These are phyloP conservation scores for Nothophoma quercina DNA, from an alignment of 2,329 filamentous ascomycete genomes.

Conservation along the genomic window DNA sequence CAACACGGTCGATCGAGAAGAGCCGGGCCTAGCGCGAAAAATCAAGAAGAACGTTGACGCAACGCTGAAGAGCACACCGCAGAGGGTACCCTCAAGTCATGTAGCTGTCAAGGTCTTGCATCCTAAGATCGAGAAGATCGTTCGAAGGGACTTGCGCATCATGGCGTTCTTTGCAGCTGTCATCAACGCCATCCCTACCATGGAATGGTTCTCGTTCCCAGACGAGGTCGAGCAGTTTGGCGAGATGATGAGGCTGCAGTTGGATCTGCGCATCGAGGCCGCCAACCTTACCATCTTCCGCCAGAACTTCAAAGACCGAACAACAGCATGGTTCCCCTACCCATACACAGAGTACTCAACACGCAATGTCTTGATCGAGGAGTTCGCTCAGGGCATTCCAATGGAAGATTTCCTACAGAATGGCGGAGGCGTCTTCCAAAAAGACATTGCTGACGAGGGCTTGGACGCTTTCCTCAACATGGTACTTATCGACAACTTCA, in stretches of 20 bases:
- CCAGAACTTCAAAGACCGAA: constrained; percentile 85
- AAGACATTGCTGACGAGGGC: constrained; percentile 93
- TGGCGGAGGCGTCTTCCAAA: constrained; percentile 89
- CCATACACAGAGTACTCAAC: constrained; percentile 94
- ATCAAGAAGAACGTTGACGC: constrained; percentile 84
- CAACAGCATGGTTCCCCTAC: constrained; percentile 96
- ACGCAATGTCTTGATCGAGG: constrained; percentile 89
- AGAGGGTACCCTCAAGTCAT: constrained; percentile 85
- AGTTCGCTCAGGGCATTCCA: constrained; percentile 94
- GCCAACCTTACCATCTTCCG: constrained; percentile 89
- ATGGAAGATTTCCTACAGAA: constrained; percentile 89
- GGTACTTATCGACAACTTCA: constrained; percentile 96
- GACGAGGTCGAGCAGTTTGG: constrained; percentile 95
- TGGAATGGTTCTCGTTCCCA: constrained; percentile 95
- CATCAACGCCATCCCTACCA: constrained; percentile 88
- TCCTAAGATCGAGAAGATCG: constrained; percentile 86
- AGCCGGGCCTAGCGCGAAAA: constrained; percentile 69
- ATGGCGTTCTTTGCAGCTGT: constrained; percentile 89
- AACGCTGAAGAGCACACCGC: constrained; percentile 84
- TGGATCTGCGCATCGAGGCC: constrained; percentile 93
- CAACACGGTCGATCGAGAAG: constrained; percentile 60
- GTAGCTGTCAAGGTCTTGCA: constrained; percentile 97
- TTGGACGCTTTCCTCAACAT: constrained; percentile 96
- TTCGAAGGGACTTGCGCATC: constrained; percentile 89
- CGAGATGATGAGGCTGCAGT: constrained; percentile 98